Conservation (phyloP, 2,329 filamentous ascomycete genomes). For the Trichophyton simii region DNA sequence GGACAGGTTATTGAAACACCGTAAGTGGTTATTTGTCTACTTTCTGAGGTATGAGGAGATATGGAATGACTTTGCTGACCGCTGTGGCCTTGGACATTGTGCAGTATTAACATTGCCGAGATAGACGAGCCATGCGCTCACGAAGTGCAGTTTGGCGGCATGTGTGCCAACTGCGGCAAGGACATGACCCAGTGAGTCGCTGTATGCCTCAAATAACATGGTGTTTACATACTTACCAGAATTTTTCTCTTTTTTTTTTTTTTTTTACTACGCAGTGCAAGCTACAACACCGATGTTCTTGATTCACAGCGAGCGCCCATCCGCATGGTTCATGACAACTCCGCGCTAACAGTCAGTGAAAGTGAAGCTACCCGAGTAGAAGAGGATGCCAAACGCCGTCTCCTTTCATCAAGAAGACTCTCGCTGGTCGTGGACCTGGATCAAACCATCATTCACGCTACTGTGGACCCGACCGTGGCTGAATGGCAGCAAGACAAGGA, state of each 20-base stretch:
- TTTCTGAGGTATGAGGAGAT: not conserved
- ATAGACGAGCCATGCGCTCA: constrained; percentile 88
- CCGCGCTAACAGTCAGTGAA: constrained; percentile 70
- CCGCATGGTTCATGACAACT: constrained; percentile 89
- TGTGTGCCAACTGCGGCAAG: constrained; percentile 86
- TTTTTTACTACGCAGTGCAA: constrained; percentile 35
- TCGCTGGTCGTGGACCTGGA: constrained; percentile 94
- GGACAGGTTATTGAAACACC: constrained; percentile 33
- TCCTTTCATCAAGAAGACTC: constrained; percentile 70
- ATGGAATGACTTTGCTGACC: not conserved
- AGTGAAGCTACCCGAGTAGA: constrained; percentile 70
- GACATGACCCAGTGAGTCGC: constrained; percentile 70
- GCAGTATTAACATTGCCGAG: constrained; percentile 49
- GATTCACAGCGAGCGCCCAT: constrained; percentile 81
- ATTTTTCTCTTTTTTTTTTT: not conserved
- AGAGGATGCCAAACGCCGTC: constrained; percentile 69
- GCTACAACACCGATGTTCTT: constrained; percentile 66
- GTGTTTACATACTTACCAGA: not conserved
- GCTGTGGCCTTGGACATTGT: not conserved
- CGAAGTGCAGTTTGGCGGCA: constrained; percentile 76
- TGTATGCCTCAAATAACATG: not conserved
- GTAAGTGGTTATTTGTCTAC: constrained; percentile 21
- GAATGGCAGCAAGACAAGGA: constrained; percentile 85
- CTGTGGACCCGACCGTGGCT: constrained; percentile 87
- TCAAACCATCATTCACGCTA: constrained; percentile 96